Evolutionary conservation across 805 yeast species (phyloP).

Genomic region (Yarrowia sp.): DNA sequence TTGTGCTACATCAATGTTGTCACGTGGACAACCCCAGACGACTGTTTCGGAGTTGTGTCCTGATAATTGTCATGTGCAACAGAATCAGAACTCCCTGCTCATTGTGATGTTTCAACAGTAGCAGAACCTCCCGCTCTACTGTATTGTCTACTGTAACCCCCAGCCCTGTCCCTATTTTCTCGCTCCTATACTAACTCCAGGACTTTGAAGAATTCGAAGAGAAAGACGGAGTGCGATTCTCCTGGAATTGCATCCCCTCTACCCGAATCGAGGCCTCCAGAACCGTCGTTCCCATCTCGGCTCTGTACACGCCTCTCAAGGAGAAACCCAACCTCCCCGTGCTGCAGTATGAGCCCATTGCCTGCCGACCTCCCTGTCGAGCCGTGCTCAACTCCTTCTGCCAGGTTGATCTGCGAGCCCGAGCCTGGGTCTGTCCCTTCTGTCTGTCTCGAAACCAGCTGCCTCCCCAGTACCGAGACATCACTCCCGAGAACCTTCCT

Average conservation of each 20-base stretch:
- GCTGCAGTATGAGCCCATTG: constrained; percentile 80
- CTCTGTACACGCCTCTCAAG: constrained; percentile 91
- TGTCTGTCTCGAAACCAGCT: constrained; percentile 74
- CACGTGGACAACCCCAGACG: no score
- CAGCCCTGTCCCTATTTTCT: no score
- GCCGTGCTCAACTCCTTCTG: constrained; percentile 74
- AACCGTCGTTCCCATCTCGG: constrained; percentile 90
- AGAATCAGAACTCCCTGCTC: no score
- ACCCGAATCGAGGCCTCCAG: constrained; percentile 85
- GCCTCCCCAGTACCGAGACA: constrained; percentile 76
- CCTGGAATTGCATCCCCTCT: constrained; percentile 86
- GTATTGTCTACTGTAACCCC: no score
- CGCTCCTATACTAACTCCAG: constrained; percentile 28
- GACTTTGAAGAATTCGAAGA: constrained; percentile 62
- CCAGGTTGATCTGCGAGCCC: constrained; percentile 67
- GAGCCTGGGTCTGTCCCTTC: constrained; percentile 79
- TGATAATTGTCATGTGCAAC: no score
- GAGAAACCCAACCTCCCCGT: constrained; percentile 70
- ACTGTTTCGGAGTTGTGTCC: no score
- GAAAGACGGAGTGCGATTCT: constrained; percentile 63
- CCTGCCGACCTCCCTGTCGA: constrained; percentile 78
- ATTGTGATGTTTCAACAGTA: no score
- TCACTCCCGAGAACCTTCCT: constrained; percentile 74
- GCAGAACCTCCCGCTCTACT: no score
- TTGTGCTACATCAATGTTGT: no score